Base-by-base conservation (phyloP, 345 rosid genomes). In the Rhodomyrtus tomentosa region DNA sequence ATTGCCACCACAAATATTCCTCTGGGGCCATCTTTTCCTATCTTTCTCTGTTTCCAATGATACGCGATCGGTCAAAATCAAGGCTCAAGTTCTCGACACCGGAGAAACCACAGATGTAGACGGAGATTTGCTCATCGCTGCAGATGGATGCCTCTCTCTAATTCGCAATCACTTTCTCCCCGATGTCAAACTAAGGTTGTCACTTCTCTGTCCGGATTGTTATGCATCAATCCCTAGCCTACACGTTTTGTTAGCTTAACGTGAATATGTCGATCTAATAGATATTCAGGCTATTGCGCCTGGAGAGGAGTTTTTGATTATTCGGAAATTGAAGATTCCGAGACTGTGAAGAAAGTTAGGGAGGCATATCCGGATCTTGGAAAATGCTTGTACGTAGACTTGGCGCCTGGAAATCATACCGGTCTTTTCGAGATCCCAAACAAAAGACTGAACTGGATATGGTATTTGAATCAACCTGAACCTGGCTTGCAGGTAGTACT, bases 211-310 rank as follows among this genome's bases (percentile, higher is more conserved):
- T 16, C 25, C 42, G 32, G 36, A 20, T 68, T 36, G 74, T 59
- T 20, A 59, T 36, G 45, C 79, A 18, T 21, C 79, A 36, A 68
- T 68, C 79, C 79, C 79, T 68, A 38, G 18, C 13, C 36, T 9
- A 36, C 25, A 68, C 25, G 36, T 68, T 68, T 36, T 68, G 14
- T 36, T 36, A 36, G 45, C 76, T 68, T 36, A 68, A 12, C 24
- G 38, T 51, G 10, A 36, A 7, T 27, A 25, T 62, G 18, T 12
- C 6, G 25, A 12, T 62, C 58, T 58, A 76, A 84, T 80, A 94
- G 98, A 86, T 95, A 96, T 85, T 92, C 95, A 3, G 95, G 97
- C 74, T 96, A 94, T 55, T 95, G 95, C 84, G 97, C 97, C 20
- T 92, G 94, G 98, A 89, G 95, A 90, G 95, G 99, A 52, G 92